Base-by-base conservation (phyloP, 176 grass and related monocot genomes). In the Poa annua region DNA sequence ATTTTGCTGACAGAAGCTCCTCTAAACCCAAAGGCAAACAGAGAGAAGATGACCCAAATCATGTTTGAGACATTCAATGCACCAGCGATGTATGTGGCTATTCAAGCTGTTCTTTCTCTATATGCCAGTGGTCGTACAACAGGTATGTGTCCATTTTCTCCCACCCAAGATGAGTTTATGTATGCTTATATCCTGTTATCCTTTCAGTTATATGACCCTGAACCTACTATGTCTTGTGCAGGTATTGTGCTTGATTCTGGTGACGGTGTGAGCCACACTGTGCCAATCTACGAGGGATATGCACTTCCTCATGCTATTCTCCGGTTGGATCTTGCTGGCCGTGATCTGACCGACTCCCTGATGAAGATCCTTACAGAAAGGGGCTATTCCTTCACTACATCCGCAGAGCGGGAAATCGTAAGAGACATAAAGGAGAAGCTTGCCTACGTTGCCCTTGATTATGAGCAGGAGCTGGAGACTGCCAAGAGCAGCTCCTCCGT, bases 211-310 rank as follows among this genome's bases (percentile, higher is more conserved):
- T 59, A 56, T 71, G 79, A 82, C 39, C 14, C 5, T 32, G 3
- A 26, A 22, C 3, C 34, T 65, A 3, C 36, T 50, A 51, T 88
- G 80, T 70, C 64, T 57, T 83, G 11, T 83, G 80, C 66, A 88
- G 86, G 86, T 88, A 88, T 88, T 45, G 86, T 88, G 54, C 86
- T 88, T 71, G 86, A 88, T 74, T 88, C 86, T 84, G 86, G 86
- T 73, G 86, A 88, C 14, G 86, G 86, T 74, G 86, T 88, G 35
- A 79, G 55, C 33, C 86, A 88, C 57, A 88, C 86, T 36, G 86
- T 84, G 56, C 86, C 86, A 34, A 88, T 88, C 24, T 88, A 88
- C 14, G 86, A 88, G 67, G 81, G 86, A 84, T 84, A 88, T 55
- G 86, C 86, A 44, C 86, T 88, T 36, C 86, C 86, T 74, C 86